These are phyloP conservation scores for Catharanthus roseus DNA, from an alignment of 257 asterid species.

Conservation along the genomic window DNA sequence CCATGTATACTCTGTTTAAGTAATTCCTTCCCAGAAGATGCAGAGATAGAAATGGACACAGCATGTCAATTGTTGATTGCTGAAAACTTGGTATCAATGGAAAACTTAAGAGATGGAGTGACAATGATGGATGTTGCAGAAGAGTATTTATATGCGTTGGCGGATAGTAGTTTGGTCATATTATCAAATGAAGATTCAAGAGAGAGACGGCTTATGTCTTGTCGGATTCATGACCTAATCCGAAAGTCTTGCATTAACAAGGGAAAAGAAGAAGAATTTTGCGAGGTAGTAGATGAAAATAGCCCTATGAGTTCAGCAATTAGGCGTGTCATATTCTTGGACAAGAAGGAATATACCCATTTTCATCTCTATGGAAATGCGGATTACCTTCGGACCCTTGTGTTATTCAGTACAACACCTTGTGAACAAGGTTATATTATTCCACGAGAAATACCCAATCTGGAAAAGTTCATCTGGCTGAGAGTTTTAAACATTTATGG, in stretches of 20 bases:
- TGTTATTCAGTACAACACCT: neutral
- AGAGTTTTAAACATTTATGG: too few species aligned
- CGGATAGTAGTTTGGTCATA: neutral
- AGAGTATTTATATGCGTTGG: slow-evolving; percentile 10
- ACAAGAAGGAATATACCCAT: neutral
- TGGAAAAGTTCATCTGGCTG: neutral
- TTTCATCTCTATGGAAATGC: too few species aligned
- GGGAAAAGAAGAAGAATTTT: slow-evolving; percentile 13
- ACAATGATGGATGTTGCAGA: slow-evolving; percentile 11
- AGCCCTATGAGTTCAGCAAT: neutral
- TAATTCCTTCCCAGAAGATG: slow-evolving; percentile 20
- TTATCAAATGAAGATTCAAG: neutral
- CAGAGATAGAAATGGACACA: slow-evolving; percentile 10
- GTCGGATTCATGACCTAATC: slow-evolving; percentile 10
- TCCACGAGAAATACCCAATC: neutral
- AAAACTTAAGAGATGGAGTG: neutral
- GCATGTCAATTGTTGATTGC: slow-evolving; percentile 20
- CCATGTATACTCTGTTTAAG: slow-evolving; percentile 30
- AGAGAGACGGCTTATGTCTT: neutral
- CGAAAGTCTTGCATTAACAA: slow-evolving; percentile 7
- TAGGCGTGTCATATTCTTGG: slow-evolving; percentile 15
- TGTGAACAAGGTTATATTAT: neutral
- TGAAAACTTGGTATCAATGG: slow-evolving; percentile 13
- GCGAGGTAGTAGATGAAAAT: neutral
- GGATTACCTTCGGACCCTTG: slow-evolving; percentile 11